Base-by-base conservation (phyloP, 352 stramenopile genomes). In the Aphanomyces cochlioides region DNA sequence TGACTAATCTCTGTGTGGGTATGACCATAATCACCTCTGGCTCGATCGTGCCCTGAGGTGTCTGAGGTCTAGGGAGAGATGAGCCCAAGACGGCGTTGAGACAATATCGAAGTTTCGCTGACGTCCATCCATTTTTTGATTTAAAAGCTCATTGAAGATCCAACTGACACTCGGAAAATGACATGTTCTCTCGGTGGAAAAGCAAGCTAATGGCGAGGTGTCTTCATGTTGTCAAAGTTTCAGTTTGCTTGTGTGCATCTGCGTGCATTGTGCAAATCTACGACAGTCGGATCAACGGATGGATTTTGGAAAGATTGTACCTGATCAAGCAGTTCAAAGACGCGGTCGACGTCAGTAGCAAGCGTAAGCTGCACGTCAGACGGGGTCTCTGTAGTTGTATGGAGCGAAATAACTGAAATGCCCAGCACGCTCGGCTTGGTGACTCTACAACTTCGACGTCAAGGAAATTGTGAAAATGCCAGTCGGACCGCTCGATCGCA, bases 311-410 rank as follows among this genome's bases (percentile, higher is more conserved):
- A 53, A 15, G 45, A n/a, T 15, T 45, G 13, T 50, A 67, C 59
- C 21, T 67, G 59, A 4, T 48, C 10, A 5, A 67, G 59, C 2
- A 67, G 41, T 40, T 67, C 39, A 56, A 56, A 67, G 15, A 67
- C 41, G 13, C 59, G 59, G 21, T 67, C 59, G 3, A 67, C 41
- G 41, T 67, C 59, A 8, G 59, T 41, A 7, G 43, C 19, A 10
- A 67, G 39, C 12, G 59, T 67, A 4, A 67, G 13, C 41, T 67
- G 39, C 7, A 67, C 59, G 10, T 40, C 59, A 13, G 28, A 41
- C 17, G 13, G 10, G 13, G 6, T 13, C 10, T 56, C 41, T 37
- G 19, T 15, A 40, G 40, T n/a, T 53, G 50, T 58, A 12, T 39
- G 54, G n/a, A 67, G 12, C 2, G 59, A 56, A 15, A 67, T 38